phyloP scores from a whole-genome alignment of 495 filamentous ascomycete genomes.

The Annulohypoxylon nitens region DNA sequence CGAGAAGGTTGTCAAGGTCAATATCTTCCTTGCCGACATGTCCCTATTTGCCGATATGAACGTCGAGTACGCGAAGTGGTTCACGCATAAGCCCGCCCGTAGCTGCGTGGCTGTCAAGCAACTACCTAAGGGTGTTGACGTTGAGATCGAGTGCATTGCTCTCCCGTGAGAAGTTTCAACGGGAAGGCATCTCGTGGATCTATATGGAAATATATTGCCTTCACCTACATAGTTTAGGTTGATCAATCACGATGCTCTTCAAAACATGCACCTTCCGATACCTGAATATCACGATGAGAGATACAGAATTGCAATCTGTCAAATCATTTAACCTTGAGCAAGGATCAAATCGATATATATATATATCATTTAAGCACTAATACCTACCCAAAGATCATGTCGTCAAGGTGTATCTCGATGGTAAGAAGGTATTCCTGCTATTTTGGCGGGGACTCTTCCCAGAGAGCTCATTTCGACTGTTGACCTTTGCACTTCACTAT shows the following conservation, averaged over 20 bases:
- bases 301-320: neutral
- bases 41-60: constrained; percentile 88
- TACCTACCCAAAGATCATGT: neutral
- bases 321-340: neutral
- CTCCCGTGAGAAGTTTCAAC: constrained; percentile 64
- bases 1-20: constrained; percentile 81
- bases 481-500: neutral
- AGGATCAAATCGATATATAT: neutral
- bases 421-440: neutral
- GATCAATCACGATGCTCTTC: constrained; percentile 1
- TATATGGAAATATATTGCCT: constrained; percentile 12
- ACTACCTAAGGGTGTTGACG: constrained; percentile 88
- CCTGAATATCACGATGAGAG: neutral
- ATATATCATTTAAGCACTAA: neutral
- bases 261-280: neutral
- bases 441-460: neutral
- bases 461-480: neutral
- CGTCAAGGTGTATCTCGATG: neutral
- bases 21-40: constrained; percentile 90
- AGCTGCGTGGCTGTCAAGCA: constrained; percentile 93
- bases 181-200: neutral
- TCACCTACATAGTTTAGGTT: constrained; percentile 3
- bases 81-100: constrained; percentile 88
- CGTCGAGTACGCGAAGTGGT: constrained; percentile 86
- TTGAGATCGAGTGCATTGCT: constrained; percentile 94